Evolutionary conservation across 2,329 filamentous ascomycete genomes (phyloP).

Genomic region (Catunica adiposa): DNA sequence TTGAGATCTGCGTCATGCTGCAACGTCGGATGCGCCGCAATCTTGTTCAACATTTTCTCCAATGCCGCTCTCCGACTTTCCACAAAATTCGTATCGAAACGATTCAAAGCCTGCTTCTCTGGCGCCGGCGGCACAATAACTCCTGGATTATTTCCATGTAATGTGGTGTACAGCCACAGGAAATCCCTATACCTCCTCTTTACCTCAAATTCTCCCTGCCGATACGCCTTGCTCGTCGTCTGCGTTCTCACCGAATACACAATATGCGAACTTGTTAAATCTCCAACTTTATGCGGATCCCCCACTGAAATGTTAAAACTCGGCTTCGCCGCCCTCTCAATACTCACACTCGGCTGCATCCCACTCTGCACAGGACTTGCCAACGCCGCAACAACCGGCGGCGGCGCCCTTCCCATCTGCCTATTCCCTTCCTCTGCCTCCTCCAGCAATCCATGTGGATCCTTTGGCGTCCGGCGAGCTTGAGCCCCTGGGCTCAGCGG

Average conservation of each 20-base stretch:
- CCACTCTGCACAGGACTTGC: conserved; percentile 34
- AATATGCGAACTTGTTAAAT: conserved; percentile 91
- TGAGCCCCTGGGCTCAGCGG: conserved; percentile 24
- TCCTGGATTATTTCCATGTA: conserved; percentile 88
- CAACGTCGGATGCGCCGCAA: conserved; percentile 69
- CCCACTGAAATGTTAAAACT: conserved; percentile 81
- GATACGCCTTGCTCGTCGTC: conserved; percentile 94
- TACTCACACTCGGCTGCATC: conserved; percentile 62
- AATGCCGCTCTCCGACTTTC: conserved; percentile 79
- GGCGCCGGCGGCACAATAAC: conserved; percentile 90
- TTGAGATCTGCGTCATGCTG: conserved; percentile 91
- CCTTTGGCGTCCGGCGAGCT: conserved; percentile 29
- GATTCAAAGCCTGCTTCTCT: conserved; percentile 91
- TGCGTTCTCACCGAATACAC: conserved; percentile 89
- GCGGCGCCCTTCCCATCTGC: conserved; percentile 45
- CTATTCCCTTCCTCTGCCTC: conserved; percentile 35
- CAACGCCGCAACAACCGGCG: conserved; percentile 42
- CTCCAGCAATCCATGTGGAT: conserved; percentile 47
- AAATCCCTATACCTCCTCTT: conserved; percentile 92
- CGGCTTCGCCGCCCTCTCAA: conserved; percentile 88
- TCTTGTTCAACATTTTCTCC: conserved; percentile 97
- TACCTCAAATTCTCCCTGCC: conserved; percentile 80
- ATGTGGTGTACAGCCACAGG: conserved; percentile 87
- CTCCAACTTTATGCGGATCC: conserved; percentile 94
- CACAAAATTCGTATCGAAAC: conserved; percentile 93